These are phyloP conservation scores for Diaporthe sp. DNA, from an alignment of 2,329 filamentous ascomycete genomes.

Conservation along the genomic window DNA sequence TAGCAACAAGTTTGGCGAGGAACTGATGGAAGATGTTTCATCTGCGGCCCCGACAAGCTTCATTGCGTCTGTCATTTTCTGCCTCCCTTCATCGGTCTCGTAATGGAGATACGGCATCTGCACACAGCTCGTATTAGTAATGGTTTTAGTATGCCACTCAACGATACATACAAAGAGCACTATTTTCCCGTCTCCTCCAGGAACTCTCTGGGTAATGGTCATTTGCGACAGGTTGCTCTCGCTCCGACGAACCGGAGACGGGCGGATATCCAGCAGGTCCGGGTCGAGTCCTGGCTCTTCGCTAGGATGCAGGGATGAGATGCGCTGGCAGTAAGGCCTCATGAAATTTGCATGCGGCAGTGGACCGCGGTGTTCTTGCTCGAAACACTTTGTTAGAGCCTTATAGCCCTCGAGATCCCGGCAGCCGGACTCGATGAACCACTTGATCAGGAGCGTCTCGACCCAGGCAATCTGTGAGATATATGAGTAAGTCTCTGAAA, in stretches of 20 bases:
- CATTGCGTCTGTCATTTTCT: constrained; percentile 69
- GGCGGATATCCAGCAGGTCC: constrained; percentile 39
- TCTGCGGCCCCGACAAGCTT: constrained; percentile 48
- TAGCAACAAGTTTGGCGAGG: constrained; percentile 59
- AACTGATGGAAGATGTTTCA: constrained; percentile 46
- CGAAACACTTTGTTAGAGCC: constrained; percentile 71
- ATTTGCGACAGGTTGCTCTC: constrained; percentile 43
- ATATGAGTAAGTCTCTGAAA: not conserved
- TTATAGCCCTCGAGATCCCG: constrained; percentile 75
- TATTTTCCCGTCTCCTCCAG: constrained; percentile 49
- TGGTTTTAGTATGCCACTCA: no score
- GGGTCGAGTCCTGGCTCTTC: constrained; percentile 31
- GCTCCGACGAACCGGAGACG: constrained; percentile 40
- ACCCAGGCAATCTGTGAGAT: constrained; percentile 65
- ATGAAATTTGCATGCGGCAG: constrained; percentile 73
- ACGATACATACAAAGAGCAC: constrained; percentile 41
- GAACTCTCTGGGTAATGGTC: constrained; percentile 40
- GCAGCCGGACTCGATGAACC: constrained; percentile 73
- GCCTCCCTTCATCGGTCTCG: constrained; percentile 68
- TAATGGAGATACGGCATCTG: constrained; percentile 77
- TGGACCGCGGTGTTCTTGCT: constrained; percentile 72
- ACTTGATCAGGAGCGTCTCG: constrained; percentile 73
- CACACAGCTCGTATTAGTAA: constrained; percentile 41
- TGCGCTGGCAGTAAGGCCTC: constrained; percentile 70
- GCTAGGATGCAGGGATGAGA: constrained; percentile 51